Evolutionary conservation across 1,139 yeast species (phyloP), one percentile per base, ranked within the genome.

Genomic region (Meyerozyma elateridarum): DNA sequence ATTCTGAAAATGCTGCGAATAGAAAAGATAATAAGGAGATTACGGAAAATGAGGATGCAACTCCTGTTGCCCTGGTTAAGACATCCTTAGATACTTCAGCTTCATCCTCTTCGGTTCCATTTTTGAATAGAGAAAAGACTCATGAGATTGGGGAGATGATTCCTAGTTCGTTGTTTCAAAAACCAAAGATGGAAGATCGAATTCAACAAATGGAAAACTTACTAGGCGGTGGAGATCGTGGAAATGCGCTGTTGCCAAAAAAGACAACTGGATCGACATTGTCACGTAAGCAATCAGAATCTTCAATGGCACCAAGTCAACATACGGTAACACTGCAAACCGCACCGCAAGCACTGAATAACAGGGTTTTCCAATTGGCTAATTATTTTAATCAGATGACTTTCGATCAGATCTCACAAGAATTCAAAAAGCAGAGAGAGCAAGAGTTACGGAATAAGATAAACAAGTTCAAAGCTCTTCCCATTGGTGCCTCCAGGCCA

Each of bases 341-440:
- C 20, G 18, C n/a, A 9, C 24, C 11, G 15, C 28, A 9, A n/a
- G 7, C 16, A 18, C 21, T 16, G n/a, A 14, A 46, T 24, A 59
- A 49, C 33, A 62, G 62, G 35, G 93, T 83, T 1, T 70, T 74
- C 34, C 79, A 79, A 42, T 54, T 83, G 35, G 82, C 89, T 0
- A 76, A 65, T 38, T 78, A 75, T 45, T 83, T 82, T 56, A 85
- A 84, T 48, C 81, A 78, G 45, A 72, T 79, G 60, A 91, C 85
- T 48, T 79, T 85, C 45, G 94, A 84, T 44, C 85, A 84, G 37
- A 64, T 85, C 12, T 85, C 96, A 0, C 68, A 72, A 46, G 97
- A 91, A 51, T 89, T 91, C 53, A 93, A 85, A 48, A 72, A 79
- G 45, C 95, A 89, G 49, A 75, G 97, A 49, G 95, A 88, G 41